These are phyloP conservation scores for Zygoascus bituminiphila DNA, from an alignment of 805 yeast genomes.

Conservation along the genomic window DNA sequence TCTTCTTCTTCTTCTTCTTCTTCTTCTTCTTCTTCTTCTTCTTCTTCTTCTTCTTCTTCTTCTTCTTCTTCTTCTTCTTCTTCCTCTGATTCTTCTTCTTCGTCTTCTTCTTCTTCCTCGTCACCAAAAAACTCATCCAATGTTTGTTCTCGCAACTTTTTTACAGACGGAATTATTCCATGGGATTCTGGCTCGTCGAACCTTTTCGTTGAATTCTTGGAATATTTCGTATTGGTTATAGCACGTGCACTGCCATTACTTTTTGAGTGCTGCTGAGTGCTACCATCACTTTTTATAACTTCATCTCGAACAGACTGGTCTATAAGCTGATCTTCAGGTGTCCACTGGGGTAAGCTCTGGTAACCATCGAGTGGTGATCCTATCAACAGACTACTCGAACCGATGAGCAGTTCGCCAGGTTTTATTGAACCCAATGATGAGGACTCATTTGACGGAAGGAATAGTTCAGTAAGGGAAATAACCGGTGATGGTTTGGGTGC, in stretches of 20 bases:
- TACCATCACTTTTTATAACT: neutral
- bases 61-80: slow-evolving; percentile 30
- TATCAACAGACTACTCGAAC: slow-evolving; percentile 25
- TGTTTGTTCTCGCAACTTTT: slow-evolving; percentile 56
- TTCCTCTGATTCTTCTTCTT: slow-evolving; percentile 22
- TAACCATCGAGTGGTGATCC: slow-evolving; percentile 28
- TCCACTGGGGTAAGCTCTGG: slow-evolving; percentile 39
- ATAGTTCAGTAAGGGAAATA: slow-evolving; percentile 14
- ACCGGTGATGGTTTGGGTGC: slow-evolving; percentile 66
- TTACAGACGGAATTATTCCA: slow-evolving; percentile 17
- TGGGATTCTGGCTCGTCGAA: slow-evolving; percentile 1
- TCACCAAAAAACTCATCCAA: slow-evolving; percentile 78
- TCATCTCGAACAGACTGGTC: slow-evolving; percentile 31
- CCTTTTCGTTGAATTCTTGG: neutral
- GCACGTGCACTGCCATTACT: neutral
- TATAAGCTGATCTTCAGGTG: slow-evolving; percentile 25
- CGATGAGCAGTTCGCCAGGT: slow-evolving; percentile 21
- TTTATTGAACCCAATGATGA: neutral
- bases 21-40: slow-evolving; percentile 6
- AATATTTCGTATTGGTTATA: neutral
- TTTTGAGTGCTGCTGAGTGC: neutral
- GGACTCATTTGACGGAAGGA: slow-evolving; percentile 5
- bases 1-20: slow-evolving; percentile 8
- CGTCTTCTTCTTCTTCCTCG: slow-evolving; percentile 22
- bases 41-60: slow-evolving; percentile 17